Evolutionary conservation across 371 early-diverging fungal genomes (phyloP).

Genomic region (Rhizomucor pusillus): DNA sequence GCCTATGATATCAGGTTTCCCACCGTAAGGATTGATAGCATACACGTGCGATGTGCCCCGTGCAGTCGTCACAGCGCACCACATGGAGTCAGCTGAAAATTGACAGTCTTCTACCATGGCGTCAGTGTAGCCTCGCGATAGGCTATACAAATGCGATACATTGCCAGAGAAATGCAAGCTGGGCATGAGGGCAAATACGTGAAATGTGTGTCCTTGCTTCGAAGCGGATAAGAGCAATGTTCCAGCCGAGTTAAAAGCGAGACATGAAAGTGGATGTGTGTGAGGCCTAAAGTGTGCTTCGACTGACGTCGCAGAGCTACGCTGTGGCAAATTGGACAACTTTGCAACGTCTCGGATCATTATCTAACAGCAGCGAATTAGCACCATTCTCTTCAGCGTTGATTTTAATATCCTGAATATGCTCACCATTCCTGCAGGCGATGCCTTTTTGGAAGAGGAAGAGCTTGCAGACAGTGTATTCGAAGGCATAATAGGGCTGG

Average conservation of each 20-base stretch:
- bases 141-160: conserved; percentile 63
- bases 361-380: conserved; percentile 40
- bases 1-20: conserved; percentile 60
- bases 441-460: conserved; percentile 8
- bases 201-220: conserved; percentile 74
- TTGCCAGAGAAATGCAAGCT: conserved; percentile 23
- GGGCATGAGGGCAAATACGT: conserved; percentile 56
- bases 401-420: neutral
- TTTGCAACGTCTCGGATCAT: conserved; percentile 50
- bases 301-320: conserved; percentile 41
- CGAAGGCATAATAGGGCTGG: neutral
- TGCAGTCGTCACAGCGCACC: conserved; percentile 77
- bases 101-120: conserved; percentile 73
- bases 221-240: conserved; percentile 73
- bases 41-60: conserved; percentile 80
- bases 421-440: conserved; percentile 45
- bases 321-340: conserved; percentile 22
- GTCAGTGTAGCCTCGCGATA: conserved; percentile 77
- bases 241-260: conserved; percentile 67
- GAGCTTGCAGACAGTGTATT: too few relatives aligned
- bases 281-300: conserved; percentile 78
- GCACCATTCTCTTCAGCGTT: neutral
- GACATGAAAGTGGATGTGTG: conserved; percentile 62
- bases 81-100: conserved; percentile 71
- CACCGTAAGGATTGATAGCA: conserved; percentile 71